These are phyloP conservation scores for Ophidiomyces ophidiicola DNA, from an alignment of 2,329 filamentous ascomycete species.

Conservation along the genomic window DNA sequence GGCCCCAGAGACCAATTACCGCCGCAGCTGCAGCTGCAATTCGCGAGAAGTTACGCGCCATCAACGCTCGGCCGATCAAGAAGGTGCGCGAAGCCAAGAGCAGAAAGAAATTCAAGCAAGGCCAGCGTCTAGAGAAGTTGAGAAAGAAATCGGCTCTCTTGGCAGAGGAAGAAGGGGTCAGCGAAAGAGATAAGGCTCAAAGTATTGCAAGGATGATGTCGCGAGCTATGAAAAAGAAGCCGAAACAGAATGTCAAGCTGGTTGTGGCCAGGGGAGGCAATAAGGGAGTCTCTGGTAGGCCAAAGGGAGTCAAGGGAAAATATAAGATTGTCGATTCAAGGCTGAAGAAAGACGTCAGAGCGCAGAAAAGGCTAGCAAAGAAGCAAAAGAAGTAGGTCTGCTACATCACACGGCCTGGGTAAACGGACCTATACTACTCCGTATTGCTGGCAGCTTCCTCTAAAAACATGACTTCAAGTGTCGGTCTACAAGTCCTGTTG, in stretches of 20 bases:
- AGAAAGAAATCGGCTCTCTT: slow-evolving; percentile 93
- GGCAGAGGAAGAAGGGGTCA: slow-evolving; percentile 79
- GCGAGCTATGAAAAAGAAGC: slow-evolving; percentile 75
- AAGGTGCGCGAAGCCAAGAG: slow-evolving; percentile 96
- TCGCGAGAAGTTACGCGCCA: slow-evolving; percentile 81
- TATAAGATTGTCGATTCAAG: slow-evolving; percentile 95
- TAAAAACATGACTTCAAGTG: too few species aligned
- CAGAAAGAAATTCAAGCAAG: slow-evolving; percentile 92
- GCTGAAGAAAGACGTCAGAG: slow-evolving; percentile 92
- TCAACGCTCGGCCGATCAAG: slow-evolving; percentile 96
- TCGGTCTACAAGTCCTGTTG: too few species aligned
- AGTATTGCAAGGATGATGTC: slow-evolving; percentile 71
- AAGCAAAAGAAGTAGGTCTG: slow-evolving; percentile 50
- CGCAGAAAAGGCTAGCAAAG: slow-evolving; percentile 69
- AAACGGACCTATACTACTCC: too few species aligned
- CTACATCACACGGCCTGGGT: too few species aligned
- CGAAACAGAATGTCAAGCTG: slow-evolving; percentile 67
- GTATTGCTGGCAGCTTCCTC: too few species aligned
- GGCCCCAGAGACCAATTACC: slow-evolving; percentile 73
- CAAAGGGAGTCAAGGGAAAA: slow-evolving; percentile 82
- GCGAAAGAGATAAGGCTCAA: slow-evolving; percentile 88
- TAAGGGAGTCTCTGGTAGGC: slow-evolving; percentile 71
- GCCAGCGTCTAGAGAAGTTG: slow-evolving; percentile 80
- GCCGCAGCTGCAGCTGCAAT: slow-evolving; percentile 83
- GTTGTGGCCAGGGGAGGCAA: slow-evolving; percentile 81